Base-by-base conservation (phyloP, 257 asterid genomes). In the Petunia axillaris region DNA sequence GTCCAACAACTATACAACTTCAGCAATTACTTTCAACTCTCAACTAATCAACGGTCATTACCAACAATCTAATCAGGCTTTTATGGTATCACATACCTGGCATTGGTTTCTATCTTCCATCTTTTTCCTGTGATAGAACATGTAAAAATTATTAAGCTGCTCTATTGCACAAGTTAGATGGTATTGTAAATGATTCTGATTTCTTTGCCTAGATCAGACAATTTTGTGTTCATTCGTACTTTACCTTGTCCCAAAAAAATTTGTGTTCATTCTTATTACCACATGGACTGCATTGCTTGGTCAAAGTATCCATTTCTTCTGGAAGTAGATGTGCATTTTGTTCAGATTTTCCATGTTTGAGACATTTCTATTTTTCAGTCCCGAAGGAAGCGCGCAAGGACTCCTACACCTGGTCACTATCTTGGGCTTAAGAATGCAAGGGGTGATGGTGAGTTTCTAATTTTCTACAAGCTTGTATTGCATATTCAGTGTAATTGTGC, bases 321-420 rank as follows among this genome's bases (percentile, higher is more conserved):
- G 43, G 43, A 10, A 46, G 41, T 48, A 25, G 10, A 48, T 71
- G 59, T 11, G 36, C 60, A 48, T 71, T 11, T 71, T 71, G 13
- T 71, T 48, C 6, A 35, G 43, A 71, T 48, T 55, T 48, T 6
- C 77, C 25, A 71, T 25, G 14, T 10, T 25, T 71, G 59, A 68
- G 38, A 43, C 76, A n/a, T 68, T 43, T 87, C 64, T 25, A 4
- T 79, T 82, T 80, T 85, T 66, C 89, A 87, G 91, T 87, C 91
- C 25, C 81, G 89, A 66, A 82, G 89, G 82, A 85, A 85, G 79
- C 84, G 91, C 39, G 71, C 84, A 8, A 82, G 91, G 83, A 87
- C 99, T 80, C 99, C 98, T 3, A 94, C 98, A 64, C 99, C 98
- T 80, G 99, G 99, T 80, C 98, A 92, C 84, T 96, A 96, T 89